Evolutionary conservation across 192 early-diverging fungal genomes (phyloP).

Genomic region (Coemansia sp.): DNA sequence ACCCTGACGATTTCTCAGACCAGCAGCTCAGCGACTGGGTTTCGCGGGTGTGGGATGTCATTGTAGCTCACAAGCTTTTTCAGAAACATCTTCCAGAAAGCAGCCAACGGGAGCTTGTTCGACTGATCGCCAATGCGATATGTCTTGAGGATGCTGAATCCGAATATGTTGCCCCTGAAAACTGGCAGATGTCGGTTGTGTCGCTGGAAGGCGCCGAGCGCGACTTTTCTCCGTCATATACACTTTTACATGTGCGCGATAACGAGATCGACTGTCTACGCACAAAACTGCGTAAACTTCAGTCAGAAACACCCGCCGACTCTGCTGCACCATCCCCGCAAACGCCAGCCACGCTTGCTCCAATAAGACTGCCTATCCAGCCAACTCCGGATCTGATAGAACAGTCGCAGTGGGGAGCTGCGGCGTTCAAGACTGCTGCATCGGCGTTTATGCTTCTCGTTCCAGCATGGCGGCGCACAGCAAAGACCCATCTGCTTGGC

Average conservation of each 20-base stretch:
- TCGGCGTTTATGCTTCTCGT: slow-evolving; percentile 24
- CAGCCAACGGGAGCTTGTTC: slow-evolving; percentile 28
- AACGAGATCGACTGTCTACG: slow-evolving; percentile 34
- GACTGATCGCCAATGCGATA: slow-evolving; percentile 29
- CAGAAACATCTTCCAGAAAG: slow-evolving; percentile 11
- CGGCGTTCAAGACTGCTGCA: slow-evolving; percentile 15
- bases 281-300: slow-evolving; percentile 12
- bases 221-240: slow-evolving; percentile 12
- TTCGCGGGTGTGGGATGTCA: slow-evolving; percentile 29
- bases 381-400: slow-evolving; percentile 16
- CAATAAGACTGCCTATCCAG: slow-evolving; percentile 23
- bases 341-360: slow-evolving; percentile 30
- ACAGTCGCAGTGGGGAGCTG: slow-evolving; percentile 24
- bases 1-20: slow-evolving; percentile 30
- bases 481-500: neutral
- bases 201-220: neutral
- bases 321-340: neutral
- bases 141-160: slow-evolving; percentile 13
- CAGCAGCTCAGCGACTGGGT: slow-evolving; percentile 38
- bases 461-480: slow-evolving; percentile 17
- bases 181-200: slow-evolving; percentile 11
- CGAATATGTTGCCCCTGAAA: neutral
- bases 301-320: neutral
- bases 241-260: slow-evolving; percentile 22
- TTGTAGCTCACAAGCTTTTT: slow-evolving; percentile 8